Evolutionary conservation across 495 filamentous ascomycete genomes (phyloP).

Genomic region (Talaromyces liani): DNA sequence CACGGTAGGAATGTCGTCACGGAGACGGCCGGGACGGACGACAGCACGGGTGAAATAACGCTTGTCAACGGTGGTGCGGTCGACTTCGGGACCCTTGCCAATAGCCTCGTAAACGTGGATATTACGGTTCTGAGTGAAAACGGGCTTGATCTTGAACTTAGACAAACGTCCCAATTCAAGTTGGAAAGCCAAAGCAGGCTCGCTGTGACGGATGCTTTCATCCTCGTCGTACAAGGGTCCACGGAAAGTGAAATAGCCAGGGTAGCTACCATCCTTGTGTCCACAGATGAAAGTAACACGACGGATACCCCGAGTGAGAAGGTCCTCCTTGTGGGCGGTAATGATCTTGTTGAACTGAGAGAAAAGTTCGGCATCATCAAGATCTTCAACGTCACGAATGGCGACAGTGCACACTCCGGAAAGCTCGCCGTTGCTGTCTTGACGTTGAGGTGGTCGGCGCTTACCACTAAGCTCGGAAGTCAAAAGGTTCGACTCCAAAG

Average conservation of each 20-base stretch:
- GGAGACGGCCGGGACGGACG: conserved; percentile 83
- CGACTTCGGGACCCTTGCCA: conserved; percentile 86
- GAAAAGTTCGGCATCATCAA: conserved; percentile 76
- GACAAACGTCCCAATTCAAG: conserved; percentile 87
- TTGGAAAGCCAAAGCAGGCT: conserved; percentile 96
- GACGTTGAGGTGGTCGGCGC: conserved; percentile 50
- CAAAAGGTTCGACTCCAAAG: conserved; percentile 39
- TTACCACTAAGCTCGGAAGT: conserved; percentile 67
- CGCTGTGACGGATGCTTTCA: conserved; percentile 89
- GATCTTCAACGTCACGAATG: conserved; percentile 79
- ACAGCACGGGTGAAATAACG: conserved; percentile 96
- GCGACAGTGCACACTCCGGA: conserved; percentile 89
- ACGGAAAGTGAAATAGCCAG: conserved; percentile 96
- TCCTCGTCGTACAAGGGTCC: conserved; percentile 86
- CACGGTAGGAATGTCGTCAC: conserved; percentile 93
- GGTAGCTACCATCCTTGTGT: conserved; percentile 88
- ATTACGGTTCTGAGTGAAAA: conserved; percentile 98
- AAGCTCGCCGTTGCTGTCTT: conserved; percentile 63
- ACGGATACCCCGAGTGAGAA: conserved; percentile 71
- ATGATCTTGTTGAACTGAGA: conserved; percentile 65
- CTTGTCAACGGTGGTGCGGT: conserved; percentile 59
- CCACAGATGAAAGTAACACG: conserved; percentile 95
- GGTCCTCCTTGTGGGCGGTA: conserved; percentile 75
- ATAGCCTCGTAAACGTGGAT: conserved; percentile 97
- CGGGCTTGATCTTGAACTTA: conserved; percentile 95